These are phyloP conservation scores for Phytophthora pini DNA, from an alignment of 352 stramenopile genomes.

Conservation along the genomic window DNA sequence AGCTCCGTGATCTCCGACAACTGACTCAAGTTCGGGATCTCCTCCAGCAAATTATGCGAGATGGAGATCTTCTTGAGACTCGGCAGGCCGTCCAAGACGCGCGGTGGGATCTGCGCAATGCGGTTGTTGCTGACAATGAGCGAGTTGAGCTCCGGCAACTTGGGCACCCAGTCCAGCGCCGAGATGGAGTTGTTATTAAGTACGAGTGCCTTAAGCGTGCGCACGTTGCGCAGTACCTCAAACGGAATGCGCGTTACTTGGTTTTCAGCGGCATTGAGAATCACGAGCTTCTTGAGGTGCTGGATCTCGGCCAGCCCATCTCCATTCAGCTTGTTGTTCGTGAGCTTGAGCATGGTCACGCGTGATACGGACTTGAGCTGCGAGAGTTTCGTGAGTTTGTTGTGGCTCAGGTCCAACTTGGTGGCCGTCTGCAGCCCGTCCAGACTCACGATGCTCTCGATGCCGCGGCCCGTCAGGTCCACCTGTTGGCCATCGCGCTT, in stretches of 20 bases:
- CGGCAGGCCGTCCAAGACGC: constrained; percentile 69
- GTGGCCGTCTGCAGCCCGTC: constrained; percentile 65
- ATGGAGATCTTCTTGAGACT: constrained; percentile 88
- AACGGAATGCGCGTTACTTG: constrained; percentile 72
- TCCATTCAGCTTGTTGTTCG: constrained; percentile 77
- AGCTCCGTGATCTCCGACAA: constrained; percentile 78
- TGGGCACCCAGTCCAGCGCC: constrained; percentile 84
- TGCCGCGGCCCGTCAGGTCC: constrained; percentile 73
- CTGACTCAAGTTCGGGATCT: constrained; percentile 72
- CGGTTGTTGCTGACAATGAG: constrained; percentile 88
- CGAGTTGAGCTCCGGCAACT: constrained; percentile 81
- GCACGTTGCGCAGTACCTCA: constrained; percentile 73
- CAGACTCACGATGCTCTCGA: constrained; percentile 82
- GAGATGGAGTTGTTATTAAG: constrained; percentile 89
- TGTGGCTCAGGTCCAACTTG: constrained; percentile 85
- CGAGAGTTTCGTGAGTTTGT: constrained; percentile 86
- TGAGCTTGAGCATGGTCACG: constrained; percentile 85
- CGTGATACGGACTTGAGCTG: constrained; percentile 65
- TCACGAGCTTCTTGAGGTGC: constrained; percentile 82
- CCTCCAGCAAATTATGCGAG: constrained; percentile 80
- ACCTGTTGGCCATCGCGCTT: constrained; percentile 59
- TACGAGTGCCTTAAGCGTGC: constrained; percentile 79
- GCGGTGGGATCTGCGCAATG: constrained; percentile 68
- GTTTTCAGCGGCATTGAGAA: constrained; percentile 81
- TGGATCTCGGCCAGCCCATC: constrained; percentile 75